Base-by-base conservation (phyloP, 164 flowering plant genomes). In the Chimonanthus salicifolius region DNA sequence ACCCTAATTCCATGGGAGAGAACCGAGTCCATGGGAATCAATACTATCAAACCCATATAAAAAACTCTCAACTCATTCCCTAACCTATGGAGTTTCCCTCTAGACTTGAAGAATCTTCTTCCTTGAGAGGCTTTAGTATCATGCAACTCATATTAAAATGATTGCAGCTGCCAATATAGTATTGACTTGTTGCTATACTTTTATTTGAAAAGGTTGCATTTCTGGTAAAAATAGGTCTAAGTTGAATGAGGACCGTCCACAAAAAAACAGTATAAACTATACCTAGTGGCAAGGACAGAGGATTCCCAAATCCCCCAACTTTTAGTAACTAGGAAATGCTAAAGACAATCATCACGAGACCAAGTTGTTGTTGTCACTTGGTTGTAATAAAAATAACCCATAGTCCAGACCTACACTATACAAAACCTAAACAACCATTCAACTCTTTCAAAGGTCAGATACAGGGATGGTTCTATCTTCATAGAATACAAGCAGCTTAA, bases 391-490 rank as follows among this genome's bases (percentile, higher is more conserved):
- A 16, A 8, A 20, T 16, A 62, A 18, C 16, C 16, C 16, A 13
- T 0, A 45, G 16, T 20, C 21, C 21, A 20, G 21, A 20, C 47
- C 47, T 43, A 45, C 20, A 66, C 11, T 43, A 66, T 66, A 45
- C n/a, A 43, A 66, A 66, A 15, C 49, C 68, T 45, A 66, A 66
- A 66, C 49, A 66, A 43, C 68, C 68, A 3, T 66, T 66, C 16
- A 43, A 13, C 49, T 65, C 68, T 4, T 33, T 9, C 48, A 66
- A 45, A 66, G 45, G 68, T 44, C 15, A 45, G 48, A 44, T 66
- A 4, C 48, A 8, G 33, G 33, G 33, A 33, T 33, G 33, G 33
- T 33, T 33, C 33, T 33, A 33, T 33, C 33, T 33, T 33, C 33
- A 33, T 33, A 33, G 33, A 33, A 33, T 33, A 33, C 33, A 33